Evolutionary conservation across 2,329 filamentous ascomycete species (phyloP), one percentile per base, ranked within the genome.

Genomic region (Lizonia empirigonia): DNA sequence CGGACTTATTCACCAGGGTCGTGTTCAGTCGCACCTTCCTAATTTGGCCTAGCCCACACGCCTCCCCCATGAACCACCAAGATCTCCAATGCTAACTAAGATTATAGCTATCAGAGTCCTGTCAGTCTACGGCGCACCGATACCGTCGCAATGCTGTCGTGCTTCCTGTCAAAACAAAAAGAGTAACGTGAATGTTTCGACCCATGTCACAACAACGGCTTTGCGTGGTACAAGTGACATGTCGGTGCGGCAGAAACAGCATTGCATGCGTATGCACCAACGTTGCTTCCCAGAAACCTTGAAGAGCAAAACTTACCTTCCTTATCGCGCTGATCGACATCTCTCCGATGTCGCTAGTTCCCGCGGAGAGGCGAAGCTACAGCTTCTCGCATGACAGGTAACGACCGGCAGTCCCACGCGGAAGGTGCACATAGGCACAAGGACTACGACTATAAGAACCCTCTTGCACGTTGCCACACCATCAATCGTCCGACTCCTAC

Each of bases 11-110:
- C 40, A 12, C 38, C 24, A 50, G 24, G 38, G n/a, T n/a, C n/a
- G n/a, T n/a, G n/a, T n/a, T 27, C 19, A 46, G 32, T 38, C 39
- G 44, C 30, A 64, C 63, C 63, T 66, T 60, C 63, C 63, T 59
- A 19, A 46, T 55, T 36, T 9, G 38, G 45, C 10, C n/a, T 32
- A 59, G 38, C 46, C 45, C 18, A 44, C 37, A 39, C 35, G 50
- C 40, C 45, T 19, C 35, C 27, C 45, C 44, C 19, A 47, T 47
- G 49, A 30, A 49, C 50, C 32, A 45, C 22, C 24, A 27, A 23
- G 30, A 22, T 35, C 20, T 53, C 23, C n/a, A 41, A 35, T 16
- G 15, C 26, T 39, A 34, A 37, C 50, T 44, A 26, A 41, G 22
- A 48, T 10, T 8, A 45, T 12, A 23, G 16, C 24, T 37, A 37